These are phyloP conservation scores for Pythium dissimile DNA, from an alignment of 352 stramenopile genomes.

Conservation along the genomic window DNA sequence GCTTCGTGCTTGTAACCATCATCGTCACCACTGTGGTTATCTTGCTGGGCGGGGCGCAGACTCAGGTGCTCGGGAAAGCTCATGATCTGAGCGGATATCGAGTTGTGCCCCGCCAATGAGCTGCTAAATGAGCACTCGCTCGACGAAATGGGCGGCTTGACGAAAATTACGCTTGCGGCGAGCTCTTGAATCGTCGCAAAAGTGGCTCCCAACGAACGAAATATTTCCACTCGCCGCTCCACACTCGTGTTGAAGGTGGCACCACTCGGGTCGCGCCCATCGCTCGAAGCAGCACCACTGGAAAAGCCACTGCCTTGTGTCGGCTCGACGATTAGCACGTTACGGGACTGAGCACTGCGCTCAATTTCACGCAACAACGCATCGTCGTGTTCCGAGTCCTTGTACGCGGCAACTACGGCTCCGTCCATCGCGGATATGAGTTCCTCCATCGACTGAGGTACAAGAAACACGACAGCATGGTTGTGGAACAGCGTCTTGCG, in stretches of 20 bases:
- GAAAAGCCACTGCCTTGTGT: conserved; percentile 48
- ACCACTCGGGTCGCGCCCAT: conserved; percentile 25
- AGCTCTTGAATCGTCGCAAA: conserved; percentile 83
- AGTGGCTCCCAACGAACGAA: conserved; percentile 56
- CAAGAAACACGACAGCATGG: conserved; percentile 73
- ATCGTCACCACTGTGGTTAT: conserved; percentile 26
- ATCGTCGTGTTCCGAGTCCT: conserved; percentile 49
- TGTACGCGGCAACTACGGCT: conserved; percentile 58
- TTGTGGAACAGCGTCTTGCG: conserved; percentile 73
- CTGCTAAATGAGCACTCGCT: conserved; percentile 65
- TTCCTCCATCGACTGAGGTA: conserved; percentile 70
- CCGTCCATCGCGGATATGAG: conserved; percentile 75
- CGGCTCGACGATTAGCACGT: conserved; percentile 65
- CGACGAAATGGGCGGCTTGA: conserved; percentile 48
- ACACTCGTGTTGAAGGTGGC: conserved; percentile 24
- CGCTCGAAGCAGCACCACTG: conserved; percentile 46
- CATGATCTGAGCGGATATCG: conserved; percentile 45
- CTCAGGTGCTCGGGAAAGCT: conserved; percentile 75
- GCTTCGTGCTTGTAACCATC: neutral
- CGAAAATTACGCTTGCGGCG: conserved; percentile 80
- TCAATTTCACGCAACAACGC: conserved; percentile 54
- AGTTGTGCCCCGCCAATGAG: conserved; percentile 50
- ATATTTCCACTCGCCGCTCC: conserved; percentile 54
- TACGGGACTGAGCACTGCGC: conserved; percentile 37
- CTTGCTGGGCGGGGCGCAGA: conserved; percentile 23